phyloP scores from a whole-genome alignment of 495 filamentous ascomycete species.

The Aspergillus heteromorphus region DNA sequence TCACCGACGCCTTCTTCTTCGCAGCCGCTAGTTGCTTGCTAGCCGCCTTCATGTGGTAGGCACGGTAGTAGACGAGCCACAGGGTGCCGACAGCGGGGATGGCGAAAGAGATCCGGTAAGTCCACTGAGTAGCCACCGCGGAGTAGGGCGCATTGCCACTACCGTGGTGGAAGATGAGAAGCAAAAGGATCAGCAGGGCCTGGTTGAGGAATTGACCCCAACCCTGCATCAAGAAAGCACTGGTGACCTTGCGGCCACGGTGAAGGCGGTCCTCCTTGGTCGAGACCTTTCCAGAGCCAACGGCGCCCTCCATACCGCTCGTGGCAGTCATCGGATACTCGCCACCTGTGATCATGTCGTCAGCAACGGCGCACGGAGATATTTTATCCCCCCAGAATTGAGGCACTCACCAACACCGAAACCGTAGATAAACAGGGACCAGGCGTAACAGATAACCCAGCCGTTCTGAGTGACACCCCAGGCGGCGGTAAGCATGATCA shows the following conservation, averaged over 20 bases:
- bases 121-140: conserved; percentile 66
- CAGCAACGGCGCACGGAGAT: conserved; percentile 7
- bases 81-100: conserved; percentile 80
- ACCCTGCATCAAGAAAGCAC: conserved; percentile 93
- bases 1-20: conserved; percentile 80
- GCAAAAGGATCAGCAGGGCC: conserved; percentile 70
- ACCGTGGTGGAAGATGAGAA: conserved; percentile 76
- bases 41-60: conserved; percentile 76
- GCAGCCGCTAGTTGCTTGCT: conserved; percentile 67
- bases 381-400: neutral
- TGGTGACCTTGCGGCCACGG: conserved; percentile 86
- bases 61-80: conserved; percentile 90
- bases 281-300: conserved; percentile 77
- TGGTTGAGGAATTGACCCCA: conserved; percentile 96
- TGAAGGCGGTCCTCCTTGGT: conserved; percentile 87
- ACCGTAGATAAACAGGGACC: conserved; percentile 85
- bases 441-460: conserved; percentile 90
- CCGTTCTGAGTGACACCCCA: conserved; percentile 81
- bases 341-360: conserved; percentile 37
- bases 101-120: conserved; percentile 78
- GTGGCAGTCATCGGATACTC: conserved; percentile 96
- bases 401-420: conserved; percentile 66
- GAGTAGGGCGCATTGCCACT: conserved; percentile 69
- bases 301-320: conserved; percentile 89
- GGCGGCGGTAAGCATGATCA: conserved; percentile 78